Conservation (phyloP, 495 filamentous ascomycete species). For the Penicillium pulvis region DNA sequence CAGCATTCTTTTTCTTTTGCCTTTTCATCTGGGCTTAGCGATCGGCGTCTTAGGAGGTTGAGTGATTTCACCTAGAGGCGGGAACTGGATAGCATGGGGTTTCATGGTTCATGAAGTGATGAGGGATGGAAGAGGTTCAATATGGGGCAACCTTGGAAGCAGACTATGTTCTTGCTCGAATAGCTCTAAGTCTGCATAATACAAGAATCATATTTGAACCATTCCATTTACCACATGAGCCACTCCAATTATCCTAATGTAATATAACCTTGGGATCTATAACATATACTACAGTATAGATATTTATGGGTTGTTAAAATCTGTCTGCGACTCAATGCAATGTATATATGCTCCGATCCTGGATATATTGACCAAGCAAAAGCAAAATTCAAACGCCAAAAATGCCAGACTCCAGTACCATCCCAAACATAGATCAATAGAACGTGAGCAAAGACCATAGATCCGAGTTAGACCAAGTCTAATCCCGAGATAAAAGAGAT, state of each 20-base stretch:
- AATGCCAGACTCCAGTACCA: slow-evolving; percentile 10
- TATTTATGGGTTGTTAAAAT: neutral
- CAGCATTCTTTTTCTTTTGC: slow-evolving; percentile 12
- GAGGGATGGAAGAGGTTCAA: neutral
- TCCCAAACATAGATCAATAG: neutral
- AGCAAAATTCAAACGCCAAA: slow-evolving; percentile 15
- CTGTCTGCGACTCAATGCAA: neutral
- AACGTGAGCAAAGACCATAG: neutral
- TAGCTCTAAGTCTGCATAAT: neutral
- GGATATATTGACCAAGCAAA: neutral
- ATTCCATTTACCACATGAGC: neutral
- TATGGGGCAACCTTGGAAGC: neutral
- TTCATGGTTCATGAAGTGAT: neutral
- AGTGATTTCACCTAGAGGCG: neutral
- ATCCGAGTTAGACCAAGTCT: too few relatives aligned
- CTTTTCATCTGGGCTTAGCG: slow-evolving; percentile 31
- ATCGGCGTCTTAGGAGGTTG: slow-evolving; percentile 21
- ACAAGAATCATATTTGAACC: neutral
- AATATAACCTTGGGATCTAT: neutral
- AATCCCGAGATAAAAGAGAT: slow-evolving; percentile 17
- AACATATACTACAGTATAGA: neutral
- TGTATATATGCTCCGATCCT: slow-evolving; percentile 7
- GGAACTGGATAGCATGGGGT: neutral
- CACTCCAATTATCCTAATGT: neutral
- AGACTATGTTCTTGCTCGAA: neutral